These are phyloP conservation scores for Aegilops longissima DNA, from an alignment of 176 grass and related monocot species.

Conservation along the genomic window DNA sequence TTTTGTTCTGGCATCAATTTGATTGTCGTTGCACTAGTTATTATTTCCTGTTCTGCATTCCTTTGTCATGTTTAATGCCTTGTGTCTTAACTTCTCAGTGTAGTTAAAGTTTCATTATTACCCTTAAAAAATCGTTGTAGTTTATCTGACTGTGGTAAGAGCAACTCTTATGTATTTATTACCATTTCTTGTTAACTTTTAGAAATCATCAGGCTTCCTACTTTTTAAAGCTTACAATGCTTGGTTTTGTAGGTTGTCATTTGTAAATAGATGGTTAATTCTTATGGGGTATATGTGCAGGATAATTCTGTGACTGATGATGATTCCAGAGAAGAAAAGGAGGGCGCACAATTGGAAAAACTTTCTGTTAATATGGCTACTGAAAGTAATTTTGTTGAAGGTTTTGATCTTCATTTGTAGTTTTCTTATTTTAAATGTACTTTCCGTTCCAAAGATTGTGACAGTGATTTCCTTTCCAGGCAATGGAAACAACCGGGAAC, in stretches of 20 bases:
- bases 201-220: not conserved
- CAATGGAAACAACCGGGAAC: not conserved
- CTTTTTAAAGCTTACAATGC: conserved; percentile 18
- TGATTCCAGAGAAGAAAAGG: conserved; percentile 24
- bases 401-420: not conserved
- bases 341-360: not conserved
- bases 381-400: conserved; percentile 17
- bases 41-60: not conserved
- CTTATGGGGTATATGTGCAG: conserved; percentile 28
- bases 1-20: not conserved
- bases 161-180: not conserved
- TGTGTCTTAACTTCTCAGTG: not conserved
- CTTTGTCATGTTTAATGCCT: not conserved
- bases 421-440: conserved; percentile 2
- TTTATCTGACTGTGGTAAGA: conserved; percentile 8
- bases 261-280: conserved; percentile 2
- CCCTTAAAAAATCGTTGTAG: not conserved
- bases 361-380: conserved; percentile 7
- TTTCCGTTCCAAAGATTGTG: conserved; percentile 14
- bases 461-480: conserved; percentile 4
- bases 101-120: not conserved
- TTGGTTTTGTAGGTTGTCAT: not conserved
- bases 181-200: not conserved
- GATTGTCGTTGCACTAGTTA: not conserved
- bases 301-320: conserved; percentile 32